Base-by-base conservation (phyloP, 2,329 filamentous ascomycete genomes). In the Bipolaris oryzae region DNA sequence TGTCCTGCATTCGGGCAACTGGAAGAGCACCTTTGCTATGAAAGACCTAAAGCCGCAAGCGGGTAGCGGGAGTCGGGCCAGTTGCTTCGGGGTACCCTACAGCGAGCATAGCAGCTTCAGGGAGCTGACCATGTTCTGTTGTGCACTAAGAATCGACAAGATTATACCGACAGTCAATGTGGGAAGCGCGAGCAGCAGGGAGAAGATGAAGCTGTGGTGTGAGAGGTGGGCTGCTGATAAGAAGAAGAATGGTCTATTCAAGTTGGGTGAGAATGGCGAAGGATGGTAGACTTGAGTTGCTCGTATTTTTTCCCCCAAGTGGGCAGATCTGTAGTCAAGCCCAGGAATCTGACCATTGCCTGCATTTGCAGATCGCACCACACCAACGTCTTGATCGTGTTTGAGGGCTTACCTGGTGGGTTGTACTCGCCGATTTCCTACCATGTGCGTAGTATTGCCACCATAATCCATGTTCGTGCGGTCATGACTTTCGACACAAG, bases 31-130 rank as follows among this genome's bases (percentile, higher is more conserved):
- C 1, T 98, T 93, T 73, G 82, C 82, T 0, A 85, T 86, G 67
- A 79, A 81, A 7, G 90, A 97, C 57, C 83, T 99, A 38, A 82
- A 87, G 0, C 89, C 92, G 0, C 92, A 96, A 77, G 84, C 92
- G 3, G 95, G 95, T 3, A 93, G 90, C 76, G 93, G 90, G 3
- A 84, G 84, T 45, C 88, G 94, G 66, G 90, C 90, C 35, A 89
- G 89, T 74, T 97, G 92, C 74, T 96, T 96, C 66, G 93, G 92
- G 0, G 95, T 98, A 2, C 95, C 95, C 2, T 99, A 99, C 74
- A 93, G 89, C 49, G 95, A 99, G 78, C 95, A 99, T 75, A 95
- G 90, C 74, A 96, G 91, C 60, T 99, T 99, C 72, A 84, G 94
- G 38, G 95, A 99, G 80, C 77, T 99, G 72, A 94, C 92, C 0